Base-by-base conservation (phyloP, 805 yeast genomes). In the Clavispora phyllophila region DNA sequence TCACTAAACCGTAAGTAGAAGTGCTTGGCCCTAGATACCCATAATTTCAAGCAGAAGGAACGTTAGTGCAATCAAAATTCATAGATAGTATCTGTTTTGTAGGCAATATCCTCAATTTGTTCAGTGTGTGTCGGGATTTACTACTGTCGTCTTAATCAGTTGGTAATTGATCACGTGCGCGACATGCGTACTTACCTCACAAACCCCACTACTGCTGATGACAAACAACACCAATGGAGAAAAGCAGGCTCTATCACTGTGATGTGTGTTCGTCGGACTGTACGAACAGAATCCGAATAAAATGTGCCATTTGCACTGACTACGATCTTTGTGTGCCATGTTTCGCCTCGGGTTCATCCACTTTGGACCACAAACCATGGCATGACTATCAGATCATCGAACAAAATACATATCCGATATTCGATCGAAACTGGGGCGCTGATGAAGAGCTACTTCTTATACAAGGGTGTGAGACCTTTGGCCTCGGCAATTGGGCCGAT, bases 301-400 rank as follows among this genome's bases (percentile, higher is more conserved):
- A 85, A 40, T 93, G 99, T 71, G 98, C 97, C 0, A 83, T 81
- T 26, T 95, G 99, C 65, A 72, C 80, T 3, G 98, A 91, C 62
- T 93, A 91, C 57, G 99, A 93, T 61, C 69, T 93, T n/a, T 93
- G 99, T 71, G 98, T 95, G 5, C 96, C 96, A 2, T 93, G 99
- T 62, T 93, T 93, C 66, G 83, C 96, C 2, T 77, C 81, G 43
- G 99, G 99, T 12, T 68, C 77, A 13, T 68, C 78, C 18, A 78
- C 93, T 3, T 95, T 88, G 3, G 82, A 79, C 47, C 99, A 93
- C 68, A 83, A 88, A 61, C 98, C 99, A 9, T 87, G 81, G 75
- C 99, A 93, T 61, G 95, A 87, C 57, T 93, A 93, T 61, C 78
- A 81, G 56, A 86, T 93, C 13, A 82, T 91, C 22, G 99, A 93